Evolutionary conservation across 2,329 filamentous ascomycete genomes (phyloP).

Genomic region (Talaromyces sp.): DNA sequence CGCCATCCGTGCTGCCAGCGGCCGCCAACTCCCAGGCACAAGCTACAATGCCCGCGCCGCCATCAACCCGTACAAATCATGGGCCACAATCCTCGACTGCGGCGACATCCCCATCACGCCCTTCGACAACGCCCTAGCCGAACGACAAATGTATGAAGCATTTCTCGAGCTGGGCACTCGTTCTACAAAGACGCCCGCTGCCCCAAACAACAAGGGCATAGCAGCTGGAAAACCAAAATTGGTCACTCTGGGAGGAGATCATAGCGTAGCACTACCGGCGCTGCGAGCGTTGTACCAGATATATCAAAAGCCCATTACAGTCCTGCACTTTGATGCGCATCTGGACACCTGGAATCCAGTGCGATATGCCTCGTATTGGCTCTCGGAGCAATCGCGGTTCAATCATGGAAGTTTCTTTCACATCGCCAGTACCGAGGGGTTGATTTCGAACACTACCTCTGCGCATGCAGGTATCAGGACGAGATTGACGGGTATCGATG

Average conservation of each 20-base stretch:
- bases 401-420: conserved; percentile 92
- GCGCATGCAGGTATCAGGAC: conserved; percentile 83
- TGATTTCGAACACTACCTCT: conserved; percentile 69
- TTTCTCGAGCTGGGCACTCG: conserved; percentile 64
- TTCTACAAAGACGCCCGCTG: conserved; percentile 24
- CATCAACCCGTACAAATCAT: conserved; percentile 78
- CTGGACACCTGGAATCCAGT: conserved; percentile 81
- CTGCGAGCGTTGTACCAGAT: conserved; percentile 62
- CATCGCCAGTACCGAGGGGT: conserved; percentile 74
- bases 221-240: conserved; percentile 49
- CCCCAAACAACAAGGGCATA: conserved; percentile 30
- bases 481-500: conserved; percentile 63
- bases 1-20: conserved; percentile 78
- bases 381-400: conserved; percentile 66
- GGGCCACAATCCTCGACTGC: conserved; percentile 79
- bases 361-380: conserved; percentile 74
- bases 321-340: conserved; percentile 74
- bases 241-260: conserved; percentile 69
- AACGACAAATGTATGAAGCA: conserved; percentile 78
- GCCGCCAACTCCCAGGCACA: conserved; percentile 73
- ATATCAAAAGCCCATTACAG: conserved; percentile 61
- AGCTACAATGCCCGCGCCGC: conserved; percentile 78
- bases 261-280: conserved; percentile 66
- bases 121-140: conserved; percentile 77
- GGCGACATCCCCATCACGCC: conserved; percentile 86